These are phyloP conservation scores for Tilletia indica DNA, from an alignment of 1,284 basidiomycete genomes.

Conservation along the genomic window DNA sequence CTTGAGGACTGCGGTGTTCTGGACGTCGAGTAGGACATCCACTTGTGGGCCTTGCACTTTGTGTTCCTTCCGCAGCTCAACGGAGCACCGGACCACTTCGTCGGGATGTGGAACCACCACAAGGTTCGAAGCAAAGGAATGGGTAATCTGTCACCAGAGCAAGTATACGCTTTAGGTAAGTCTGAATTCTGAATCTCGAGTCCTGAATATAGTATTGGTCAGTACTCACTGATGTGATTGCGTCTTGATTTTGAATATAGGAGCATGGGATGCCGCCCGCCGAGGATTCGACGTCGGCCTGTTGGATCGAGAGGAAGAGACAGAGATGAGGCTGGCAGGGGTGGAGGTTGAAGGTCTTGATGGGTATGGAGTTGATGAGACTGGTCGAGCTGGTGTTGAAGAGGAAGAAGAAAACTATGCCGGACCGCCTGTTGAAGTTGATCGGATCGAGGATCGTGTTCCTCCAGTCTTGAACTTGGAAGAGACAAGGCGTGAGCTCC, in stretches of 20 bases:
- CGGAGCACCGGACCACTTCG: not conserved
- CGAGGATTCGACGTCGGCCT: not conserved
- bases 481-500: not conserved
- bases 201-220: too few relatives aligned
- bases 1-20: conserved; percentile 35
- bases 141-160: not conserved
- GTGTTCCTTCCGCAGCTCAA: not conserved
- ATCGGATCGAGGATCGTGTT: not conserved
- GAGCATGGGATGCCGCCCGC: conserved; percentile 5
- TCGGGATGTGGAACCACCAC: conserved; percentile 14
- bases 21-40: conserved; percentile 45
- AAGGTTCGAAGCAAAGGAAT: not conserved
- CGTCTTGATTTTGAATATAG: too few relatives aligned
- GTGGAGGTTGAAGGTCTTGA: not conserved
- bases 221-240: too few relatives aligned
- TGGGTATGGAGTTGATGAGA: not conserved
- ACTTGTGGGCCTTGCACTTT: conserved; percentile 32
- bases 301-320: not conserved
- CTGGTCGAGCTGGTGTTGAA: not conserved
- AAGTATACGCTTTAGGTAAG: conserved; percentile 6
- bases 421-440: not conserved
- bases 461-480: not conserved
- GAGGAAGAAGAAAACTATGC: not conserved
- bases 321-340: not conserved
- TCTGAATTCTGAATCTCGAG: not conserved